A percentile compares a stretch with the other conserved stretches of the same genome.
Evolutionary conservation across 805 yeast genomes (phyloP).

Genomic region (Priceomyces haplophilus): DNA sequence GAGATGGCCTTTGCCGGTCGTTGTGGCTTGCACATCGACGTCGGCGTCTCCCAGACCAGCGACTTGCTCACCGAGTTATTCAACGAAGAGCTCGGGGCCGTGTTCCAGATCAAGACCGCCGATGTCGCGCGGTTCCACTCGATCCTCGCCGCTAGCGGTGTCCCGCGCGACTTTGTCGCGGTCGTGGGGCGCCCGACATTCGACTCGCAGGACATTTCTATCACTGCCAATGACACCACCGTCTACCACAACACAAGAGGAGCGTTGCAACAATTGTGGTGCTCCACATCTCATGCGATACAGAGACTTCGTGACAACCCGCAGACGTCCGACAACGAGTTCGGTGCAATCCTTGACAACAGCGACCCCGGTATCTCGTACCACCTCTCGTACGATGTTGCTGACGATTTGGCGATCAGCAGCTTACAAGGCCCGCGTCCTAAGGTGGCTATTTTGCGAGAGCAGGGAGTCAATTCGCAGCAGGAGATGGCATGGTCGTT

Average conservation of each 20-base stretch:
- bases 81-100: constrained; percentile 94
- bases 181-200: constrained; percentile 70
- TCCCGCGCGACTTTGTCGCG: constrained; percentile 50
- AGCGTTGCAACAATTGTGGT: constrained; percentile 77
- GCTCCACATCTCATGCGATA: constrained; percentile 81
- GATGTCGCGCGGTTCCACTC: constrained; percentile 54
- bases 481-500: constrained; percentile 98
- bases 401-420: constrained; percentile 45
- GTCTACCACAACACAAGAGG: constrained; percentile 60
- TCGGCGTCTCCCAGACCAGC: constrained; percentile 36
- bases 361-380: constrained; percentile 86
- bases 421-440: constrained; percentile 53
- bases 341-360: constrained; percentile 68
- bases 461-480: constrained; percentile 98
- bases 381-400: constrained; percentile 67
- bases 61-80: constrained; percentile 60
- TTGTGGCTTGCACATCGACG: constrained; percentile 65
- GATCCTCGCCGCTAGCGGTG: constrained; percentile 56
- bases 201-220: constrained; percentile 44
- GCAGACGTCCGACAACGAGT: constrained; percentile 83
- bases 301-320: constrained; percentile 96
- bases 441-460: constrained; percentile 92
- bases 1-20: constrained; percentile 99
- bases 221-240: constrained; percentile 45
- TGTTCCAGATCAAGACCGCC: constrained; percentile 71